Base-by-base conservation (phyloP, 139 green algal species). In the Chlorella sp. region DNA sequence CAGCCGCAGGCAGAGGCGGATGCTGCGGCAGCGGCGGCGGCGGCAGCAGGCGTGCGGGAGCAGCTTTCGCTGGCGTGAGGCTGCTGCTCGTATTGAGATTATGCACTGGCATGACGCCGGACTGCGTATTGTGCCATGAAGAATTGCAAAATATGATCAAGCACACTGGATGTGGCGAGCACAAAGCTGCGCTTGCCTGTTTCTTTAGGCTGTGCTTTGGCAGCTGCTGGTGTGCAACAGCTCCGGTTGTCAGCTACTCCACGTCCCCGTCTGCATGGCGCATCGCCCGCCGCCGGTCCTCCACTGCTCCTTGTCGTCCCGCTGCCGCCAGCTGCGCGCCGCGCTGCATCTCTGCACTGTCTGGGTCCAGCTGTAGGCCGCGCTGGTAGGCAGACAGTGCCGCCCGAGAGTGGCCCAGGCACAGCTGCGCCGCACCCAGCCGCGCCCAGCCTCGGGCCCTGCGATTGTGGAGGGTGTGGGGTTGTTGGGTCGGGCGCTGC, bases 381-480 rank as follows among this genome's bases (percentile, higher is more conserved):
- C 38, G 39, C 25, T 38, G 67, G 71, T 83, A 89, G 25, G 85
- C 85, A 3, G 85, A 51, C 7, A 60, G 41, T 1, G 85, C 80
- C 4, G 85, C 70, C 20, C 69, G 28, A 5, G 38, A 30, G 57
- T 87, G 85, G 20, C 79, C 85, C 38, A 83, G 32, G 65, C 69
- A 71, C 39, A 89, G 79, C 39, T 89, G 79, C 7, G 85, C 85
- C 3, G 85, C 79, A 16, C 85, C 85, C 67, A 89, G 85, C 32
- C 85, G 56, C 3, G 79, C 85, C 80, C 85, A 89, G 38, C 80
- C 85, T 1, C 85, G 79, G 2, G 69, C 80, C 85, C 76, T 85
- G 80, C 62, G 18, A 25, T 9, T 20, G 7, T 32, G 74, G 63
- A n/a, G 28, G n/a, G 5, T 21, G 5, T n/a, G 0, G 12, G 21